Base-by-base conservation (phyloP, 1,284 basidiomycete genomes). In the Stygiomarasmius scandens region DNA sequence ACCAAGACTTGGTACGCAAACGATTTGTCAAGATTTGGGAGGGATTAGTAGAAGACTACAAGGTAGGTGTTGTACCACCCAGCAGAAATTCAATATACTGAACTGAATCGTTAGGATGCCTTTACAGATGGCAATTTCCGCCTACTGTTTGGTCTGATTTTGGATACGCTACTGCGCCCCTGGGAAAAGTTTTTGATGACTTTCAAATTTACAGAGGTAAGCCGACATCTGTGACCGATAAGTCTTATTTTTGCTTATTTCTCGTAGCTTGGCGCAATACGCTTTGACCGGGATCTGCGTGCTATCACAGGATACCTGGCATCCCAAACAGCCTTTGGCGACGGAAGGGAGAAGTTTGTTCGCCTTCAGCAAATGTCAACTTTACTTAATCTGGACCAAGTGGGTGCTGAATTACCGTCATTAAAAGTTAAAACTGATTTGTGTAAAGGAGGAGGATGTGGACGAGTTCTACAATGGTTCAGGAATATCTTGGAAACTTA, bases 331-430 rank as follows among this genome's bases (percentile, higher is more conserved):
- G 81, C 84, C 1, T 93, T 94, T 69, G 93, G 94, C 11, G 92
- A 95, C 60, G 85, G 90, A 6, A 79, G 96, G 58, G 96, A 98
- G 65, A 95, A 95, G 70, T 98, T 99, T 69, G 78, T 90, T 22
- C 80, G 96, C 20, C 73, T 99, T 57, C 94, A 96, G 67, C 97
- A 99, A 73, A 92, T 98, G 59, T 91, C 93, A 9, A 97, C 92
- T 3, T 74, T 98, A 38, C 75, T 99, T 50, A 98, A 97, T 70
- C 78, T 98, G 46, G 96, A 98, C 67, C 82, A 79, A 50, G 93
- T 93, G 67, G 63, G 90, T 57, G 32, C 56, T 50, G 14, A 50
- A 45, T 36, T 32, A 6, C 14, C 41, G 2, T 16, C 25, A 16
- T 53, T 38, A 23, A 59, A 56, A 61, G 47, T 52, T 52, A 44